These are phyloP conservation scores for Thalassiosira oceanica DNA, from an alignment of 352 stramenopile genomes.

Conservation along the genomic window DNA sequence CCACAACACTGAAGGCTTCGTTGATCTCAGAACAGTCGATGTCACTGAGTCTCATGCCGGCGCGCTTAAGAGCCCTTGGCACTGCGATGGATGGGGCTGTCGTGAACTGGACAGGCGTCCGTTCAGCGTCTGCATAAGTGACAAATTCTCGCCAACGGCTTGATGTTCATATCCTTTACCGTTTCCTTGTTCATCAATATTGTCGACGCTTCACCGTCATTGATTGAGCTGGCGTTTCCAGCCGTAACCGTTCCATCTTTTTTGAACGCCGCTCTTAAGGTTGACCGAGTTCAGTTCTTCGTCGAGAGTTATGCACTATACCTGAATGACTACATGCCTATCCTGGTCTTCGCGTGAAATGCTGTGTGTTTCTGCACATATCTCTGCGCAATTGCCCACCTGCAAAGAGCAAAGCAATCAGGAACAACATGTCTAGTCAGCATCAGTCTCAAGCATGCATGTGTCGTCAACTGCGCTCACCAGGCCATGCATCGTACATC, in stretches of 20 bases:
- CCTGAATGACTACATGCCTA: conserved; percentile 83
- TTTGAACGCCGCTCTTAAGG: conserved; percentile 91
- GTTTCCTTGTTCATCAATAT: conserved; percentile 93
- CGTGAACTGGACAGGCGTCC: conserved; percentile 94
- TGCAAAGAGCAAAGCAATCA: conserved; percentile 57
- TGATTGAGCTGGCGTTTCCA: conserved; percentile 95
- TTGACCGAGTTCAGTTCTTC: conserved; percentile 91
- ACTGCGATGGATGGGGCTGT: conserved; percentile 93
- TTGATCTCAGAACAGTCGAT: conserved; percentile 99
- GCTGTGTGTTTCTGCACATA: conserved; percentile 88
- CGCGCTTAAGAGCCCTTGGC: conserved; percentile 88
- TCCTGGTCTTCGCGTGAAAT: conserved; percentile 94
- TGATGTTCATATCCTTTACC: conserved; percentile 82
- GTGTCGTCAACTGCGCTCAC: neutral
- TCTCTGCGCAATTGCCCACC: conserved; percentile 96
- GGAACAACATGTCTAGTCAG: neutral
- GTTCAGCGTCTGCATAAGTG: conserved; percentile 82
- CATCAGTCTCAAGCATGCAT: neutral
- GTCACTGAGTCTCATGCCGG: conserved; percentile 88
- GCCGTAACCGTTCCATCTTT: conserved; percentile 93
- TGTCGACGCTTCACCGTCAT: conserved; percentile 94
- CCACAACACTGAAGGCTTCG: conserved; percentile 97
- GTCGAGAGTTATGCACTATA: conserved; percentile 78
- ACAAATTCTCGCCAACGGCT: conserved; percentile 58
- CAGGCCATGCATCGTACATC: conserved; percentile 93